These are phyloP conservation scores for Bisporella sp. DNA, from an alignment of 2,329 filamentous ascomycete species.

Conservation along the genomic window DNA sequence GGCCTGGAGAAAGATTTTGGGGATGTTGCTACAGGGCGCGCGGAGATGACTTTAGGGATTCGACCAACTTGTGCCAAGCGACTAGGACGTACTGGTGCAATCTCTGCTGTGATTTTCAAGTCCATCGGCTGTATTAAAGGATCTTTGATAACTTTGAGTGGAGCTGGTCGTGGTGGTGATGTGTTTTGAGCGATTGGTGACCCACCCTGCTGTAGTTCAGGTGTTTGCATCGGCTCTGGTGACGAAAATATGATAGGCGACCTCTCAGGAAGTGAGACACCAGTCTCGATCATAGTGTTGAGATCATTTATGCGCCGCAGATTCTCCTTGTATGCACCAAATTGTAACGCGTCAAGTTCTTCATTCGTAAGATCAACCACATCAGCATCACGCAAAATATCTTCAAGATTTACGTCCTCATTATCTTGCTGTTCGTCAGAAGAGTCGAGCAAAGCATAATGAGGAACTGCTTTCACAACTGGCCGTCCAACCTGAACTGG, in stretches of 20 bases:
- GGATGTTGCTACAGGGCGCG: constrained; percentile 57
- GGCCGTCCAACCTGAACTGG: constrained; percentile 39
- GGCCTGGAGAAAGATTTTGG: constrained; percentile 81
- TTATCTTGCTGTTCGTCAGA: constrained; percentile 36
- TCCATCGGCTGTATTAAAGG: constrained; percentile 8
- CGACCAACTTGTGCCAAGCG: constrained; percentile 75
- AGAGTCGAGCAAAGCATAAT: constrained; percentile 56
- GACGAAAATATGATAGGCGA: constrained; percentile 13
- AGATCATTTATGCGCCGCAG: constrained; percentile 16
- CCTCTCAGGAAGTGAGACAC: background rate
- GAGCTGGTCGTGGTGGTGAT: background rate
- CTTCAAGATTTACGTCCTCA: constrained; percentile 32
- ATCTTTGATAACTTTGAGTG: background rate
- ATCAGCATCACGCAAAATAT: constrained; percentile 43
- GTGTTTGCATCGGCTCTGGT: constrained; percentile 16
- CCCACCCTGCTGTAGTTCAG: constrained; percentile 17
- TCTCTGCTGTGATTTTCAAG: constrained; percentile 15
- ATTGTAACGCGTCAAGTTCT: constrained; percentile 24
- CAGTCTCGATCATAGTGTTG: constrained; percentile 2
- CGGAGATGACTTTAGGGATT: constrained; percentile 77
- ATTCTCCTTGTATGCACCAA: constrained; percentile 21
- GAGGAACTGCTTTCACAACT: constrained; percentile 42
- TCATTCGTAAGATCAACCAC: constrained; percentile 22
- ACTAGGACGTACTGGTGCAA: constrained; percentile 36
- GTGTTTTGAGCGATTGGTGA: constrained; percentile 15